Base-by-base conservation (phyloP, 2,329 filamentous ascomycete genomes). In the Hymenoscyphus occultus region DNA sequence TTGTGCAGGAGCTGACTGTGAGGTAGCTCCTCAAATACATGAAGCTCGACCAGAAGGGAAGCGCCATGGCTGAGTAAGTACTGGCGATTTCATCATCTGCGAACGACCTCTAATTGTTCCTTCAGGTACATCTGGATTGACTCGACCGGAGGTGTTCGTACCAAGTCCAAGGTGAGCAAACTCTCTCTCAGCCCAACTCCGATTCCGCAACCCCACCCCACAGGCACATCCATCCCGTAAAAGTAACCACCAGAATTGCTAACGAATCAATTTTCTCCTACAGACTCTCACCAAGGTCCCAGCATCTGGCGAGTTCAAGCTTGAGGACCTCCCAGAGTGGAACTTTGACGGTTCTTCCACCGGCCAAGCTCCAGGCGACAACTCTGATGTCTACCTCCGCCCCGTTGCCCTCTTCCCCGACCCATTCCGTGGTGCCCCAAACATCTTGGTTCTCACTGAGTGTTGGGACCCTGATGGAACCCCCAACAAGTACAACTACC, bases 401-500 rank as follows among this genome's bases (percentile, higher is more conserved):
- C 93, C 93, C 66, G 87, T 91, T 69, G 92, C 93, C 73, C 88
- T 93, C 81, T 97, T 87, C 86, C 90, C 92, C 73, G 93, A 97
- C 71, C 94, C 94, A 67, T 94, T 97, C 89, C 91, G 93, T 72
- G 86, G 88, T 68, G 87, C 87, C 67, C 91, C 93, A 81, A 97
- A 97, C 85, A 90, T 97, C 79, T 87, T 97, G 74, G 94, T 98
- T 74, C 90, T 98, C 76, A 87, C 89, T 77, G 94, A 97, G 84
- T 96, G 92, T 80, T 97, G 92, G 90, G 93, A 94, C 78, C 84
- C 91, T 71, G 93, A 97, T 80, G 93, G 93, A 77, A 92, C 88
- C 69, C 95, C 95, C 80, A 99, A 98, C 89, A 93, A 96, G 81
- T 98, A 87, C 90, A 99, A 99, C 90, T 91, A 90, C 89, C 92